phyloP scores from a whole-genome alignment of 305 asterid genomes.

The Nicotiana rustica region DNA sequence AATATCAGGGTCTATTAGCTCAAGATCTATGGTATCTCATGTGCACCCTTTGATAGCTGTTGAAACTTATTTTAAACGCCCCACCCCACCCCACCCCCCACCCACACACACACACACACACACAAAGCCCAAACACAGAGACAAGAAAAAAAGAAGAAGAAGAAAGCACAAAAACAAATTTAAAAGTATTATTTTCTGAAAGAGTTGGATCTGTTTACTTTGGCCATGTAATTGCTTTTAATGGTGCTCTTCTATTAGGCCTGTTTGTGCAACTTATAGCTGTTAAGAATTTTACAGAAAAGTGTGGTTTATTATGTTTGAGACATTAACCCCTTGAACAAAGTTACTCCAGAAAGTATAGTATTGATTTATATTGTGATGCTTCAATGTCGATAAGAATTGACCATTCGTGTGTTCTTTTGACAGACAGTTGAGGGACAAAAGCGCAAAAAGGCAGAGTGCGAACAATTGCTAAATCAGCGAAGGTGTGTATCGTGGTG shows the following conservation, averaged over 20 bases:
- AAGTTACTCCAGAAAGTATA: not conserved
- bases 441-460: constrained; percentile 68
- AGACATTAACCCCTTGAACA: not conserved
- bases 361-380: not conserved
- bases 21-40: constrained; percentile 72
- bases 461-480: constrained; percentile 60
- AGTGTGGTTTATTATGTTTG: not conserved
- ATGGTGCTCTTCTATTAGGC: not conserved
- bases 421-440: constrained; percentile 87
- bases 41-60: not conserved
- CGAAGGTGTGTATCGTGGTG: constrained; percentile 59
- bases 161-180: not conserved
- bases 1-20: constrained; percentile 72
- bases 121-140: not conserved
- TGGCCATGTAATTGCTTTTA: not conserved
- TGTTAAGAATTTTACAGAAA: not conserved
- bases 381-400: not conserved
- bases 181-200: not conserved
- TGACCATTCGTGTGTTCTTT: not conserved
- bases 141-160: not conserved
- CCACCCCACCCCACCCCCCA: not conserved
- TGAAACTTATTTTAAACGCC: not conserved
- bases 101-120: not conserved
- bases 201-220: not conserved
- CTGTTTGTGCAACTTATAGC: not conserved